These are phyloP conservation scores for Candida alai DNA, from an alignment of 805 yeast species.

Conservation along the genomic window DNA sequence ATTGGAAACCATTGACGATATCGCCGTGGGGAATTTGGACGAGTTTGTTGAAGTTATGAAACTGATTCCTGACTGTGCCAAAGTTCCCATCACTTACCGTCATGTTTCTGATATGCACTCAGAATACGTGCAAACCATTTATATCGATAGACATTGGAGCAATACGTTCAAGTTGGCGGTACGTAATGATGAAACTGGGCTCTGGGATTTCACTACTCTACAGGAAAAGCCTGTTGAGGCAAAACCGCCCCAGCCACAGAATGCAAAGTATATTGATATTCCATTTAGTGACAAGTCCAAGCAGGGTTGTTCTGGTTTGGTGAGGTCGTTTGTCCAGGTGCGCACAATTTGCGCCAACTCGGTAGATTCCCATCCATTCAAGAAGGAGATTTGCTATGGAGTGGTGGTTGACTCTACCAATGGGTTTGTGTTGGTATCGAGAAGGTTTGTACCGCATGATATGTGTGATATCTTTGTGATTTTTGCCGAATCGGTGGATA, in stretches of 20 bases:
- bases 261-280: constrained; percentile 67
- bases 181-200: constrained; percentile 52
- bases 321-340: constrained; percentile 70
- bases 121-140: constrained; percentile 59
- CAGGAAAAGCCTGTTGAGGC: constrained; percentile 65
- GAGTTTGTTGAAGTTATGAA: constrained; percentile 76
- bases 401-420: constrained; percentile 74
- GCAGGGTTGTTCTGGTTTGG: constrained; percentile 50
- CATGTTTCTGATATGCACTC: constrained; percentile 81
- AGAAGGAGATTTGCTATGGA: constrained; percentile 65
- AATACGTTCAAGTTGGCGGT: constrained; percentile 64
- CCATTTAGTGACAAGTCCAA: constrained; percentile 48
- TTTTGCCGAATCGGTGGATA: constrained; percentile 78
- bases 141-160: constrained; percentile 84
- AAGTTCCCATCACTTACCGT: constrained; percentile 67
- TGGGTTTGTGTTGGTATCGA: constrained; percentile 77
- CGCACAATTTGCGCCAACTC: constrained; percentile 62
- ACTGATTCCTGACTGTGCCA: constrained; percentile 67
- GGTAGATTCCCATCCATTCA: constrained; percentile 69
- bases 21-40: constrained; percentile 69
- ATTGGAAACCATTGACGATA: constrained; percentile 71
- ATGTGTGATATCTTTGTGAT: constrained; percentile 70
- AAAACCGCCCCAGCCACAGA: constrained; percentile 46
- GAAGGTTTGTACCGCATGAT: constrained; percentile 80
- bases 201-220: constrained; percentile 51